Evolutionary conservation across 2,329 filamentous ascomycete genomes (phyloP).

Genomic region (Fusarium sp.): DNA sequence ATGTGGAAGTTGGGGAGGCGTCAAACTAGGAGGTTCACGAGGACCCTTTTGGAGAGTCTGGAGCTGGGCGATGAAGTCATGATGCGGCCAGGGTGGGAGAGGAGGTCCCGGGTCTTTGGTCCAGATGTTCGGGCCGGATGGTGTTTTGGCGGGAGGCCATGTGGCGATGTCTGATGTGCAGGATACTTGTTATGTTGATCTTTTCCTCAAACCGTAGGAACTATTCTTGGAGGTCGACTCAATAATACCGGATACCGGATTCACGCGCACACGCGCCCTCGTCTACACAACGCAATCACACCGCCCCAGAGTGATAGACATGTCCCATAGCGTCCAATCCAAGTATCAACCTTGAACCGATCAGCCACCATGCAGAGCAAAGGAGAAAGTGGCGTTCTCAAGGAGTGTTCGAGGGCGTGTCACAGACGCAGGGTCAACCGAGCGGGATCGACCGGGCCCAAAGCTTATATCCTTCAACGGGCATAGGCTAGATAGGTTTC

Average conservation of each 20-base stretch:
- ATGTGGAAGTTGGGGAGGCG: background rate
- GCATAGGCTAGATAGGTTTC: background rate
- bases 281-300: background rate
- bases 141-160: background rate
- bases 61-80: background rate
- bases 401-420: constrained; percentile 16
- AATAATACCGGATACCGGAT: background rate
- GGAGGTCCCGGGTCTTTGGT: background rate
- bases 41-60: constrained; percentile 1
- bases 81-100: background rate
- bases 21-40: background rate
- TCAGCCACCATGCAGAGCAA: background rate
- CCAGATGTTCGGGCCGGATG: background rate
- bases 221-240: background rate
- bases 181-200: background rate
- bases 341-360: background rate
- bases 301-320: background rate
- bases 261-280: background rate
- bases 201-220: background rate
- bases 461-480: constrained; percentile 27
- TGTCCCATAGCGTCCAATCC: background rate
- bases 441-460: constrained; percentile 10
- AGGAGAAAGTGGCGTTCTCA: constrained; percentile 2
- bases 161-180: background rate
- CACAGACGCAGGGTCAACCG: constrained; percentile 16